Conservation (phyloP, 305 asterid species). For the Euphrasia arctica region DNA sequence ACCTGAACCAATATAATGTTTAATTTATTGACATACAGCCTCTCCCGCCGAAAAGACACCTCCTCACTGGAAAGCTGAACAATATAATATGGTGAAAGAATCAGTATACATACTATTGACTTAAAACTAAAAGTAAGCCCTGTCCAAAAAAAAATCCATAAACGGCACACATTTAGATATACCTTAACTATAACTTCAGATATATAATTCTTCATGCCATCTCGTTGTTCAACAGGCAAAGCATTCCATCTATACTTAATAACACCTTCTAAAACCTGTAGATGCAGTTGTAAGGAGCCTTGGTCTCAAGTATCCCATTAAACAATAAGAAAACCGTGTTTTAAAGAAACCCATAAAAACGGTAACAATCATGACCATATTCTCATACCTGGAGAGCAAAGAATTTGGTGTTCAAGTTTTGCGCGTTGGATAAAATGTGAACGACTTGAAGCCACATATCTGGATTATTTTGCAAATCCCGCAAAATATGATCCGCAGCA, state of each 20-base stretch:
- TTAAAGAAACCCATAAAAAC: slow-evolving; percentile 9
- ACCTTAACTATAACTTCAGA: slow-evolving; percentile 99
- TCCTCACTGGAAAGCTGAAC: slow-evolving; percentile 91
- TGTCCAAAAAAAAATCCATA: slow-evolving; percentile 1
- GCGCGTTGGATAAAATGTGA: slow-evolving; percentile 83
- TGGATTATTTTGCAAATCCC: slow-evolving; percentile 90
- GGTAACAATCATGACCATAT: slow-evolving; percentile 6
- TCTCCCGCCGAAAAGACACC: slow-evolving; percentile 79
- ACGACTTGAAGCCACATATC: slow-evolving; percentile 99
- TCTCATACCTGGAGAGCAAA: slow-evolving; percentile 87
- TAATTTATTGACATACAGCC: slow-evolving; percentile 81
- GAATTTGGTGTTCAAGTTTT: slow-evolving; percentile 81
- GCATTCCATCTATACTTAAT: slow-evolving; percentile 99
- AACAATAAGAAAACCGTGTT: neutral
- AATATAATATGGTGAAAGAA: slow-evolving; percentile 17
- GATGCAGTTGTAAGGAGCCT: too few species aligned
- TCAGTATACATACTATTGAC: slow-evolving; percentile 14
- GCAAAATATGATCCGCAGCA: slow-evolving; percentile 92
- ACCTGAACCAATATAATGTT: slow-evolving; percentile 97
- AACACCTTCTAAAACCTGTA: slow-evolving; percentile 95
- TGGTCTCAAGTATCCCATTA: slow-evolving; percentile 12
- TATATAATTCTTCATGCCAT: slow-evolving; percentile 98
- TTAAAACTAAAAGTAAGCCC: slow-evolving; percentile 7
- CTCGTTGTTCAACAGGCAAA: slow-evolving; percentile 89
- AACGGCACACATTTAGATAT: slow-evolving; percentile 21